These are phyloP conservation scores for Paxillus ammoniavirescens DNA, from an alignment of 768 basidiomycete genomes.

Conservation along the genomic window DNA sequence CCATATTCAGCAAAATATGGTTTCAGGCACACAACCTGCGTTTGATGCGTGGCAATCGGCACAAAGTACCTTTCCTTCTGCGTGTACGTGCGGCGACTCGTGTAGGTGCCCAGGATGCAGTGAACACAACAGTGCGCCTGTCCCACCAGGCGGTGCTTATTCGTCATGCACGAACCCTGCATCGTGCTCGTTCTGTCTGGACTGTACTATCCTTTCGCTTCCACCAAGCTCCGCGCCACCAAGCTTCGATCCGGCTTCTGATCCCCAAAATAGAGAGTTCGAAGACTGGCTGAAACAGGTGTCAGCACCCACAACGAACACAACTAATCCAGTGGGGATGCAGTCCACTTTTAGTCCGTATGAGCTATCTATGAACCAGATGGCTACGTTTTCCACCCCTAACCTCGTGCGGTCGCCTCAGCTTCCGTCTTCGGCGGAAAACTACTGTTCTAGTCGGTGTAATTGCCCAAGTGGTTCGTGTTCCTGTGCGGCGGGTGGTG, in stretches of 20 bases:
- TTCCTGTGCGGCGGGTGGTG: slow-evolving; percentile 31
- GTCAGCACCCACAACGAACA: slow-evolving; percentile 15
- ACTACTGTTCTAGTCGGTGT: slow-evolving; percentile 34
- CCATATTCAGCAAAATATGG: slow-evolving; percentile 25
- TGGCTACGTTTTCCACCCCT: slow-evolving; percentile 10
- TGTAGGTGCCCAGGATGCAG: slow-evolving; percentile 67
- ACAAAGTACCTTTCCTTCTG: slow-evolving; percentile 38
- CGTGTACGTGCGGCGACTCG: slow-evolving; percentile 61
- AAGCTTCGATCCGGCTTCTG: slow-evolving; percentile 40
- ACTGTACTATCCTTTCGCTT: slow-evolving; percentile 59
- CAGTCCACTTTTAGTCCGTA: slow-evolving; percentile 28
- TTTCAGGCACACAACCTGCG: slow-evolving; percentile 23
- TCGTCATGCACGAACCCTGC: slow-evolving; percentile 37
- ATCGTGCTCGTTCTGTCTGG: slow-evolving; percentile 51
- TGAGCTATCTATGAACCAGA: slow-evolving; percentile 23
- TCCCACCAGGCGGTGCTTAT: slow-evolving; percentile 37
- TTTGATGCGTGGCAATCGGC: slow-evolving; percentile 26
- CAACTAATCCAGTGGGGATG: slow-evolving; percentile 18
- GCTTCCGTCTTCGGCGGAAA: slow-evolving; percentile 17
- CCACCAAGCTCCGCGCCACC: slow-evolving; percentile 43
- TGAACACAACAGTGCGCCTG: slow-evolving; percentile 46
- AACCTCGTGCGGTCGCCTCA: slow-evolving; percentile 14
- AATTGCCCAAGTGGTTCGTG: slow-evolving; percentile 32
- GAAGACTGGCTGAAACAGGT: slow-evolving; percentile 67
- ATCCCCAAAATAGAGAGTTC: slow-evolving; percentile 45